These are phyloP conservation scores for Tetrahymena thermophila DNA, from an alignment of 73 alveolate genomes.

Conservation along the genomic window DNA sequence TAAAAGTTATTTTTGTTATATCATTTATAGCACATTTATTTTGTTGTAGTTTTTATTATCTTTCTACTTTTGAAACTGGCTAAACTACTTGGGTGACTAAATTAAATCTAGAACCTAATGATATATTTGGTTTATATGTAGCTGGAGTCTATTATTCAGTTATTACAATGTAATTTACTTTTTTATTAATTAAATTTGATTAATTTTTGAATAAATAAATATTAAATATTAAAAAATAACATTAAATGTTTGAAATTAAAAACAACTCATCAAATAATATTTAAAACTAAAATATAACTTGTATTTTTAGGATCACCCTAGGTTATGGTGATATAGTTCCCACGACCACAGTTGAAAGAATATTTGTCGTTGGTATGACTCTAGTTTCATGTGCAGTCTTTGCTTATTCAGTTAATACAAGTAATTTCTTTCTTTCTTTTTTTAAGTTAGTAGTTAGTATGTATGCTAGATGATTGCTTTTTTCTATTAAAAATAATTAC, in stretches of 20 bases:
- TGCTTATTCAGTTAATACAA: slow-evolving; percentile 26
- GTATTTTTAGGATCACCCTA: neutral
- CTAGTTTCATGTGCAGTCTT: slow-evolving; percentile 35
- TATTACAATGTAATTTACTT: neutral
- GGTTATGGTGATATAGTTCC: slow-evolving; percentile 50
- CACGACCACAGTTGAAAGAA: slow-evolving; percentile 18
- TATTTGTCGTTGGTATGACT: slow-evolving; percentile 22
- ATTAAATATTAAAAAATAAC: no score
- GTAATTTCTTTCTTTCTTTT: neutral
- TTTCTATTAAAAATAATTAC: no score
- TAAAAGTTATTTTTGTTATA: neutral
- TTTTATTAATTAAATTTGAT: neutral
- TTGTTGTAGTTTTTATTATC: neutral
- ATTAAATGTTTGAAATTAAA: no score
- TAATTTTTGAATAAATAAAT: no score
- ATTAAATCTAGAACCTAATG: neutral
- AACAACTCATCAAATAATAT: no score
- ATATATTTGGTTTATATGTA: neutral
- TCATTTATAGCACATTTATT: neutral
- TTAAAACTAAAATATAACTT: no score
- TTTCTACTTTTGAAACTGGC: neutral
- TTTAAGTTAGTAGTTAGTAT: no score
- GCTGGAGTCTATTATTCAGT: neutral
- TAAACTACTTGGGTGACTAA: neutral
- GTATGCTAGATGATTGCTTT: no score